Evolutionary conservation across 2,329 filamentous ascomycete species (phyloP).

Genomic region (Epichloe gansuensis): DNA sequence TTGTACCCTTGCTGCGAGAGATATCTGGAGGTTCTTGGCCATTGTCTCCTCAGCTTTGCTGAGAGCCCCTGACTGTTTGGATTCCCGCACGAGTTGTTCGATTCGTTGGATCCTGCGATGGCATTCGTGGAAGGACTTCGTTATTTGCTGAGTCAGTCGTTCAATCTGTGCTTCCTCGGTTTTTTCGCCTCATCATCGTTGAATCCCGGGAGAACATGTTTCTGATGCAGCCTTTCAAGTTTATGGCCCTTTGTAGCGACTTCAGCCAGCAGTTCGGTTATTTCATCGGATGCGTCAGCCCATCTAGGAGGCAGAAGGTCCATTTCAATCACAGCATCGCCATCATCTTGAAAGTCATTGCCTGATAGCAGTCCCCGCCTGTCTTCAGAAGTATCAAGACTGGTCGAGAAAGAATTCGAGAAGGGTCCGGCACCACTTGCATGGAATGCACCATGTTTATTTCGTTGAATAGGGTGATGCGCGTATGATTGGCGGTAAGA

Average conservation of each 20-base stretch:
- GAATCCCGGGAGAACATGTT: conserved; percentile 92
- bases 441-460: conserved; percentile 44
- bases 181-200: conserved; percentile 84
- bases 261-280: conserved; percentile 67
- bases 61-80: conserved; percentile 58
- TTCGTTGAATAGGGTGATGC: conserved; percentile 83
- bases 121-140: conserved; percentile 77
- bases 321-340: conserved; percentile 96
- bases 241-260: conserved; percentile 74
- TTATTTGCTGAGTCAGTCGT: conserved; percentile 79
- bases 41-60: conserved; percentile 83
- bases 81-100: conserved; percentile 75
- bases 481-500: conserved; percentile 98
- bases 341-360: conserved; percentile 69
- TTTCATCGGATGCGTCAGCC: conserved; percentile 91
- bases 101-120: conserved; percentile 81
- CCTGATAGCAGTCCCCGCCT: conserved; percentile 73
- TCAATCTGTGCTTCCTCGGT: conserved; percentile 87
- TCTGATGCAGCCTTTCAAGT: conserved; percentile 88
- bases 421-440: conserved; percentile 42
- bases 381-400: conserved; percentile 34
- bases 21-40: conserved; percentile 92
- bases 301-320: conserved; percentile 88
- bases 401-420: conserved; percentile 44
- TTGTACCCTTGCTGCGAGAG: conserved; percentile 75